Percentiles rank a stretch among this genome's conserved stretches.
Conservation (phyloP, 1,284 basidiomycete species). For the Farysia itapuensis region DNA sequence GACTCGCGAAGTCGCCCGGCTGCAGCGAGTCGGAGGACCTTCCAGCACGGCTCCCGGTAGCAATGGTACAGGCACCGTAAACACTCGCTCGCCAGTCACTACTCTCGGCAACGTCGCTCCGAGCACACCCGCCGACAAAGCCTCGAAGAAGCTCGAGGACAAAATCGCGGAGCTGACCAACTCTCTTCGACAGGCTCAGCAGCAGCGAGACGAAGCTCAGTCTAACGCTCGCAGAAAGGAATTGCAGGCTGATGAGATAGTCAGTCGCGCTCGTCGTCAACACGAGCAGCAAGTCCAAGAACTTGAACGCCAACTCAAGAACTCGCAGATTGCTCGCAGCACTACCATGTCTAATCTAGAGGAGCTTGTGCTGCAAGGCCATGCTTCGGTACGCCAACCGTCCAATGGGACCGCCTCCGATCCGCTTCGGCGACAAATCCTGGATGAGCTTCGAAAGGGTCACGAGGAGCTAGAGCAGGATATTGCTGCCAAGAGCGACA, state of each 20-base stretch:
- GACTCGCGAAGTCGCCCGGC: slow-evolving; percentile 72
- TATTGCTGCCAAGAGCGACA: slow-evolving; percentile 51
- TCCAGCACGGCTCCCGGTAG: slow-evolving; percentile 5
- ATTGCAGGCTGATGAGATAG: slow-evolving; percentile 71
- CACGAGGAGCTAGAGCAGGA: slow-evolving; percentile 56
- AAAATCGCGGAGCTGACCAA: slow-evolving; percentile 62
- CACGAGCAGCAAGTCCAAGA: slow-evolving; percentile 70
- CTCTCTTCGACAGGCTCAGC: slow-evolving; percentile 36
- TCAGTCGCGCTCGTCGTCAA: slow-evolving; percentile 70
- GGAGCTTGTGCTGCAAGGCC: slow-evolving; percentile 41
- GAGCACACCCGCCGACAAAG: slow-evolving; percentile 15
- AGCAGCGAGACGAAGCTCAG: slow-evolving; percentile 58
- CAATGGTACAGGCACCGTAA: slow-evolving; percentile 16
- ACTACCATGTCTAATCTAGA: slow-evolving; percentile 53
- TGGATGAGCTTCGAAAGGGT: slow-evolving; percentile 68
- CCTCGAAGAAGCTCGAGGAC: slow-evolving; percentile 67
- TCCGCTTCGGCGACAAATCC: slow-evolving; percentile 68
- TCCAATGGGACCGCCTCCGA: slow-evolving; percentile 60
- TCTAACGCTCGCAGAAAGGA: slow-evolving; percentile 68
- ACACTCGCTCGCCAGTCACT: slow-evolving; percentile 8
- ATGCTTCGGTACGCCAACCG: slow-evolving; percentile 8
- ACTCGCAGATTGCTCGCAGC: slow-evolving; percentile 60
- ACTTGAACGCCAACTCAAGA: slow-evolving; percentile 67
- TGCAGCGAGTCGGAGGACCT: slow-evolving; percentile 18
- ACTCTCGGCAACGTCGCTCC: slow-evolving; percentile 31